These are phyloP conservation scores for Hypomyces perniciosus DNA, from an alignment of 2,329 filamentous ascomycete genomes.

Conservation along the genomic window DNA sequence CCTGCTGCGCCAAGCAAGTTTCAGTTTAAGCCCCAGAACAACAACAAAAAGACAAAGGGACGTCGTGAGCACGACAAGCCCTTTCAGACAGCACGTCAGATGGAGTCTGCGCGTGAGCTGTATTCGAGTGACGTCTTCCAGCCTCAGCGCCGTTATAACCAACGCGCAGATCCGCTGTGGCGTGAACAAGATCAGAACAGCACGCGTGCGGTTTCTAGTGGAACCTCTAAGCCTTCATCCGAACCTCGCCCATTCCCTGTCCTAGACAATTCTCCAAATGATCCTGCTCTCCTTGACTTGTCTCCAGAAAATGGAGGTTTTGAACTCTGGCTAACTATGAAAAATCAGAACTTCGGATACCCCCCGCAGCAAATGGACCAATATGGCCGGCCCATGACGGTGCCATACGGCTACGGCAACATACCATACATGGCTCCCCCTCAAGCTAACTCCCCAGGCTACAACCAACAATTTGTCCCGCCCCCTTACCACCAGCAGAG, in stretches of 20 bases:
- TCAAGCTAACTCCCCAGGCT: constrained; percentile 44
- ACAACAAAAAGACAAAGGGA: constrained; percentile 38
- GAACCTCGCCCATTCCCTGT: constrained; percentile 11
- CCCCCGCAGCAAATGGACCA: constrained; percentile 38
- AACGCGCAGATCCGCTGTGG: constrained; percentile 37
- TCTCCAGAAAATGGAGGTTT: constrained; percentile 65
- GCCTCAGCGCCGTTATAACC: constrained; percentile 38
- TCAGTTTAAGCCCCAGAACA: constrained; percentile 37
- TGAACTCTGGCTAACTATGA: constrained; percentile 66
- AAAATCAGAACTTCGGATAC: constrained; percentile 60
- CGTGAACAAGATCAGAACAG: constrained; percentile 21
- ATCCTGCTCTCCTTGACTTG: constrained; percentile 46
- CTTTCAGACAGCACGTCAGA: constrained; percentile 33
- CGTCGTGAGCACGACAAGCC: constrained; percentile 44
- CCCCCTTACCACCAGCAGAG: constrained; percentile 45
- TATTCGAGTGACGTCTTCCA: constrained; percentile 29
- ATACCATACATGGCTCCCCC: constrained; percentile 46
- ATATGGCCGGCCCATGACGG: constrained; percentile 31
- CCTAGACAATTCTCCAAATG: constrained; percentile 11
- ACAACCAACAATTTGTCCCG: constrained; percentile 39
- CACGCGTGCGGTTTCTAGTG: constrained; percentile 18
- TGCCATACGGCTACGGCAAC: constrained; percentile 39
- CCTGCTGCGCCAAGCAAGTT: constrained; percentile 28
- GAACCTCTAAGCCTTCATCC: constrained; percentile 12
- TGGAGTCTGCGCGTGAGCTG: constrained; percentile 32